Percentiles rank a stretch among this genome's conserved stretches.
Conservation (phyloP, 2,329 filamentous ascomycete species). For the Monilinia fructicola region DNA sequence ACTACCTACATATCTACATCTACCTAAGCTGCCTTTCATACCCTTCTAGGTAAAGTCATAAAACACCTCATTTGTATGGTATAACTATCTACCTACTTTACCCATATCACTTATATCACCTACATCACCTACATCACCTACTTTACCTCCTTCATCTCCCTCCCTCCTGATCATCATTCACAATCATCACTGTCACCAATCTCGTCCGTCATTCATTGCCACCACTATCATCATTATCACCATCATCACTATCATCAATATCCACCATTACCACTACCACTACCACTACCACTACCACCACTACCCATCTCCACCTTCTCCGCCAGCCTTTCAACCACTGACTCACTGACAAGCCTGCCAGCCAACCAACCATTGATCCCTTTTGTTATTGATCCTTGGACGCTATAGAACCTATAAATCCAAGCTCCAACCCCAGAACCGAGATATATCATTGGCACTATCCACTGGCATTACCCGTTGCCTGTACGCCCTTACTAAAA, state of each 20-base stretch:
- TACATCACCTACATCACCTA: too few species aligned
- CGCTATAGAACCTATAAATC: not conserved
- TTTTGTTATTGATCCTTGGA: not conserved
- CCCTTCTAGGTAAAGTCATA: too few species aligned
- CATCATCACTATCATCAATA: not conserved
- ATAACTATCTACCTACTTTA: too few species aligned
- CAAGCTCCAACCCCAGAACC: conserved; percentile 6
- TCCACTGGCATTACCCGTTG: not conserved
- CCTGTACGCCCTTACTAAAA: not conserved
- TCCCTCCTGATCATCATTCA: not conserved
- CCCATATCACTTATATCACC: too few species aligned
- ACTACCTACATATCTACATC: too few species aligned
- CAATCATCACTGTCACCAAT: too few species aligned
- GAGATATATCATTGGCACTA: conserved; percentile 3
- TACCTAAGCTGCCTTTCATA: too few species aligned
- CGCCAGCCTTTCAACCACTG: not conserved
- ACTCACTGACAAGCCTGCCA: not conserved
- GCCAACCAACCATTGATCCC: not conserved
- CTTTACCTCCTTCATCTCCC: too few species aligned
- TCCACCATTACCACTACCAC: not conserved
- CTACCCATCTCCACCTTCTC: not conserved
- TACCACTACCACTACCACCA: not conserved
- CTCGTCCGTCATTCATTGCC: not conserved
- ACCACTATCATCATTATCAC: not conserved
- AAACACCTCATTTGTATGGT: too few species aligned